Evolutionary conservation across 495 filamentous ascomycete genomes (phyloP).

Genomic region (Parachaetomium inaequale): DNA sequence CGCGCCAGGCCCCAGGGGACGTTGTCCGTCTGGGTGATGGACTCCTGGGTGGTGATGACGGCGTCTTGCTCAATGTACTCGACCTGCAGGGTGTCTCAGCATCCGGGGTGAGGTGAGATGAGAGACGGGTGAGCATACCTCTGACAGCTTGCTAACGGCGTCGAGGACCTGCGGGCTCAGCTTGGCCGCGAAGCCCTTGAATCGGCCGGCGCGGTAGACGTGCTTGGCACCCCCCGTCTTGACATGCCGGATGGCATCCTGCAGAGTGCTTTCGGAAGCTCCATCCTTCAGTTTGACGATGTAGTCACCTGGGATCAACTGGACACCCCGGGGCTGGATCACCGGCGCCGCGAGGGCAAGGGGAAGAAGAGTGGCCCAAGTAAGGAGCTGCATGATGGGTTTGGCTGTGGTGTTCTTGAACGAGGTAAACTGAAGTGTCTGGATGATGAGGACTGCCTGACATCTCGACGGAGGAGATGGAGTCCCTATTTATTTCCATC

Average conservation of each 20-base stretch:
- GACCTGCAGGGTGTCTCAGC: slow-evolving; percentile 31
- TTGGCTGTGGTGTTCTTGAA: background rate
- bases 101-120: background rate
- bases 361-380: slow-evolving; percentile 20
- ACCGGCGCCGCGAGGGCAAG: slow-evolving; percentile 32
- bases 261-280: slow-evolving; percentile 32
- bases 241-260: slow-evolving; percentile 30
- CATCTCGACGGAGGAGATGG: background rate
- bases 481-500: slow-evolving; percentile 12
- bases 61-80: slow-evolving; percentile 51
- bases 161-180: slow-evolving; percentile 37
- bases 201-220: slow-evolving; percentile 36
- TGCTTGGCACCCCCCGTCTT: slow-evolving; percentile 35
- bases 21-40: slow-evolving; percentile 42
- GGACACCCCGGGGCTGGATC: slow-evolving; percentile 34
- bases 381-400: slow-evolving; percentile 21
- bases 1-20: slow-evolving; percentile 60
- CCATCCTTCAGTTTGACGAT: slow-evolving; percentile 55
- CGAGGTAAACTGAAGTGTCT: background rate
- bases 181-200: slow-evolving; percentile 44
- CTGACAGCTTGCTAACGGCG: slow-evolving; percentile 41
- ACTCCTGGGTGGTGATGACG: slow-evolving; percentile 39
- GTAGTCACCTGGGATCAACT: slow-evolving; percentile 48
- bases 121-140: slow-evolving; percentile 27
- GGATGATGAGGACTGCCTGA: background rate